Evolutionary conservation across 2,329 filamentous ascomycete species (phyloP).

Genomic region (Fusarium buxicola): DNA sequence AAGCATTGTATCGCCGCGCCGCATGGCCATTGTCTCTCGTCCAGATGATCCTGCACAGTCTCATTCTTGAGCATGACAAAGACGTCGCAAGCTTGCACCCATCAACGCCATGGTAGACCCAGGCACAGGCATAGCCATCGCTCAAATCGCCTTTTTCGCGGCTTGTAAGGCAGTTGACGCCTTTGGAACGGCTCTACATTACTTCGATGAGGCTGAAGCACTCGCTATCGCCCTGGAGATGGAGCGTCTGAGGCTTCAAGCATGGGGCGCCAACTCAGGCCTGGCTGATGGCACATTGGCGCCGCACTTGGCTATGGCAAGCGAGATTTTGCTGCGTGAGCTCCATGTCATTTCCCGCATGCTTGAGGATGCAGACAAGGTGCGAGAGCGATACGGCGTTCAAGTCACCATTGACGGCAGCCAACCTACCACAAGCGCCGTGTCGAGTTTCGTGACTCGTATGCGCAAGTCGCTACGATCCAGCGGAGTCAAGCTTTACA

Average conservation of each 20-base stretch:
- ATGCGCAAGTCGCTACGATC: slow-evolving; percentile 10
- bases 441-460: background rate
- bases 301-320: background rate
- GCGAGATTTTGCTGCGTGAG: background rate
- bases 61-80: background rate
- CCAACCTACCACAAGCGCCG: background rate
- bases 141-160: slow-evolving; percentile 5
- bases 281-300: slow-evolving; percentile 1
- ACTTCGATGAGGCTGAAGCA: slow-evolving; percentile 5
- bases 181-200: slow-evolving; percentile 5
- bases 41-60: background rate
- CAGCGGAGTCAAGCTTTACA: slow-evolving; percentile 6
- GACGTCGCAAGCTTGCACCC: background rate
- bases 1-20: background rate
- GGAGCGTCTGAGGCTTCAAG: slow-evolving; percentile 3
- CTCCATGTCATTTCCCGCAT: background rate
- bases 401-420: background rate
- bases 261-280: slow-evolving; percentile 11
- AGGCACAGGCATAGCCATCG: slow-evolving; percentile 4
- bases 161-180: slow-evolving; percentile 8
- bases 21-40: background rate
- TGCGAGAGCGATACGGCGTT: background rate
- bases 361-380: slow-evolving; percentile 4
- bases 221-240: background rate
- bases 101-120: slow-evolving; percentile 6